Evolutionary conservation across 2,329 filamentous ascomycete genomes (phyloP).

Genomic region (Epichloe aotearoae): DNA sequence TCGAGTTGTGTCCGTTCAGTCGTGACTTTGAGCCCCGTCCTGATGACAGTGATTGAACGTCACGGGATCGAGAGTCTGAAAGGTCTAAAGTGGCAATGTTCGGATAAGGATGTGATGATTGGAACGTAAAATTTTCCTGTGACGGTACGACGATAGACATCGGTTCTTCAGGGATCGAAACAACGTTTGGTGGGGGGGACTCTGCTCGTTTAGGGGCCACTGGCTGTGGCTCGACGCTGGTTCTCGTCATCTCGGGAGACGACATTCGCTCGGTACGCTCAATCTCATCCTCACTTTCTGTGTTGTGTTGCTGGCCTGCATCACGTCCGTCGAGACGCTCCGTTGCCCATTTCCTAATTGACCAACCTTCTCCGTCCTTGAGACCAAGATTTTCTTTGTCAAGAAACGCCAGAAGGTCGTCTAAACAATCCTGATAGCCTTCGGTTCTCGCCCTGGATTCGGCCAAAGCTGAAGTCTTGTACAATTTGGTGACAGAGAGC

Average conservation of each 20-base stretch:
- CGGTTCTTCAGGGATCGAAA: conserved; percentile 14
- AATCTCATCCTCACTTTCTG: conserved; percentile 57
- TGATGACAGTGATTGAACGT: conserved; percentile 17
- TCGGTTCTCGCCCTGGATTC: conserved; percentile 62
- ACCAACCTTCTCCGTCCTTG: conserved; percentile 62
- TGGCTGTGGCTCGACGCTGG: conserved; percentile 27
- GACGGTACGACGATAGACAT: conserved; percentile 36
- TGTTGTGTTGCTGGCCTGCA: conserved; percentile 34
- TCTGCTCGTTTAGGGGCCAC: conserved; percentile 13
- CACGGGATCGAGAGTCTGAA: conserved; percentile 35
- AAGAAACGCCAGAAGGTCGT: conserved; percentile 75
- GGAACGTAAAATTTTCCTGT: conserved; percentile 56
- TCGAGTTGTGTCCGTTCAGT: conserved; percentile 12
- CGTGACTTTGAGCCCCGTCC: conserved; percentile 17
- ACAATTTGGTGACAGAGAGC: conserved; percentile 87
- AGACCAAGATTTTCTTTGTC: conserved; percentile 71
- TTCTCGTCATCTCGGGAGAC: conserved; percentile 43
- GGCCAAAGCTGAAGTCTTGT: conserved; percentile 76
- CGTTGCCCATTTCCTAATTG: conserved; percentile 49
- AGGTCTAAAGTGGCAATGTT: conserved; percentile 48
- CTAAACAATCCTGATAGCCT: conserved; percentile 88
- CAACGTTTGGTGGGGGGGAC: conserved; percentile 14
- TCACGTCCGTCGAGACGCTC: conserved; percentile 56
- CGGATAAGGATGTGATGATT: conserved; percentile 47
- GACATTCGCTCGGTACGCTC: conserved; percentile 48